Evolutionary conservation across 2,329 filamentous ascomycete species (phyloP), one percentile per base, ranked within the genome.

Genomic region (Botrytis byssoidea): DNA sequence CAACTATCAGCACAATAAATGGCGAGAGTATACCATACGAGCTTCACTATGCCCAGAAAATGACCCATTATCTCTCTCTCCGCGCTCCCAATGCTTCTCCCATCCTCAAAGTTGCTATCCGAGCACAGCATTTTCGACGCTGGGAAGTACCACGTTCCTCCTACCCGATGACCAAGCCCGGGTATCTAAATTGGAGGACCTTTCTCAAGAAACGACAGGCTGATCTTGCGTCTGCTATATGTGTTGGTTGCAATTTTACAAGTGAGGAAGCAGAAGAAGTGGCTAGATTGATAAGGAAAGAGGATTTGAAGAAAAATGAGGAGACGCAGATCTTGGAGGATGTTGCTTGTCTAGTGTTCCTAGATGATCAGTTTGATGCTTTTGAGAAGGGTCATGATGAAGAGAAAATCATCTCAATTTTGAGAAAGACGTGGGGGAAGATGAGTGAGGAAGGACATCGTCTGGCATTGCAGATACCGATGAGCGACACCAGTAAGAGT

Each of bases 351-450:
- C 83, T 97, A 72, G 93, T 97, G 42, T 97, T 97, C 81, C 83
- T 97, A 77, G 93, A 96, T 81, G 93, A 95, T 81, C 92, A 96
- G 80, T 92, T 97, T 76, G 93, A 95, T 79, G 88, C 88, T 69
- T 97, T 96, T 82, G 91, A 93, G 85, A 86, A 82, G 77, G 92
- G 95, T 42, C 87, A 90, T 71, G 92, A 94, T 79, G 92, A 95
- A 83, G 91, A 90, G 69, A 97, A 96, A 86, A 89, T 94, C 74
- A 81, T 95, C 32, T 84, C 83, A 29, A 93, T 94, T 76, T 80
- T 94, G 81, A 84, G 84, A 77, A 93, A 93, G 87, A 93, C 91
- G 22, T 93, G 91, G 91, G 89, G 79, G 66, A 94, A 94, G 85
- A 94, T 93, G 91, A 89, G 88, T 67, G 85, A 87, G 51, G 82